A percentile compares a stretch with the other conserved stretches of the same genome.
Conservation (phyloP, 352 stramenopile species). For the Phytophthora agathidicida region DNA sequence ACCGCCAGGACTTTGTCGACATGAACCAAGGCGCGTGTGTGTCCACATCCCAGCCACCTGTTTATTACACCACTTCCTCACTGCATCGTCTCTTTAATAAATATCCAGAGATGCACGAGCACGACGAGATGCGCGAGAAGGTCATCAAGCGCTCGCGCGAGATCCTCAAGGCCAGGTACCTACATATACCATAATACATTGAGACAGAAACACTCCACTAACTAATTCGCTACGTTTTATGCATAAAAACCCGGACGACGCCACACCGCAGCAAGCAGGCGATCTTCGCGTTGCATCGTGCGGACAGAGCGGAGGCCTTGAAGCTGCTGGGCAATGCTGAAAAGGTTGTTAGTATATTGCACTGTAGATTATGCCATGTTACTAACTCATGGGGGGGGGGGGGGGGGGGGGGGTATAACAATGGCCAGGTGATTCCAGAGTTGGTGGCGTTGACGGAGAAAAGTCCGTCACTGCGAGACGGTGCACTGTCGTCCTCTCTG, state of each 20-base stretch:
- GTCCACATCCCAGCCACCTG: neutral
- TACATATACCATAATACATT: no score
- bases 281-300: conserved; percentile 95
- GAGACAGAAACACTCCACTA: neutral
- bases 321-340: conserved; percentile 60
- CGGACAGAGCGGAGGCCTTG: conserved; percentile 63
- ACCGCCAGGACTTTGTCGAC: conserved; percentile 54
- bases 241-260: conserved; percentile 6
- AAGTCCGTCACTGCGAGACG: conserved; percentile 84
- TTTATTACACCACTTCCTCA: neutral
- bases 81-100: neutral
- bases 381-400: no score
- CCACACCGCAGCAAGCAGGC: conserved; percentile 86
- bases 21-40: conserved; percentile 49
- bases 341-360: conserved; percentile 28
- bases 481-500: conserved; percentile 84
- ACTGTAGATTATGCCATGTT: conserved; percentile 4
- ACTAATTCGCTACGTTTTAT: neutral
- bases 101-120: conserved; percentile 85
- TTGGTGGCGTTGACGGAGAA: conserved; percentile 83
- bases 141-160: conserved; percentile 96
- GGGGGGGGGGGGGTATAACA: conserved; percentile 10
- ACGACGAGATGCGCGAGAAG: conserved; percentile 92
- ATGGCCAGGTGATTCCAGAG: conserved; percentile 64
- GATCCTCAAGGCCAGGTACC: conserved; percentile 92